phyloP scores from a whole-genome alignment of 2,329 filamentous ascomycete genomes.

The Metarhizium sp. region DNA sequence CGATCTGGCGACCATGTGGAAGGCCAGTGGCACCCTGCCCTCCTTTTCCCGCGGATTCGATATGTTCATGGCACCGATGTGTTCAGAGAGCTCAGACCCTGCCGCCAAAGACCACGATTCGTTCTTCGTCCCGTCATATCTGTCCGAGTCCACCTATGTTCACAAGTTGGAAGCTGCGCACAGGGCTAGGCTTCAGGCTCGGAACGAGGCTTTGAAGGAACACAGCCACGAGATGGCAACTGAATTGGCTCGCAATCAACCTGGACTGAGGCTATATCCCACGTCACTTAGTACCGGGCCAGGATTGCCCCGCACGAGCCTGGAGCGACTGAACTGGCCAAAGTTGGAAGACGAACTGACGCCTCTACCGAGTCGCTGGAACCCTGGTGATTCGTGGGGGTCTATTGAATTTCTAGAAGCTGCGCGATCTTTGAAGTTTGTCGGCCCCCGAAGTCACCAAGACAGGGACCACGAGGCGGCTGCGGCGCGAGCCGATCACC shows the following conservation, averaged over 20 bases:
- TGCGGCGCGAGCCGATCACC: slow-evolving; percentile 71
- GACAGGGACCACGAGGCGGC: slow-evolving; percentile 66
- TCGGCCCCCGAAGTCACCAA: slow-evolving; percentile 33
- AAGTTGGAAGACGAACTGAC: slow-evolving; percentile 44
- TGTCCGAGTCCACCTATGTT: slow-evolving; percentile 69
- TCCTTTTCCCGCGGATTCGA: slow-evolving; percentile 45
- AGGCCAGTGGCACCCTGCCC: slow-evolving; percentile 23
- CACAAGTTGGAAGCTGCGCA: slow-evolving; percentile 64
- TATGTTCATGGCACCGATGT: slow-evolving; percentile 30
- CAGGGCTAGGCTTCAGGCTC: slow-evolving; percentile 45
- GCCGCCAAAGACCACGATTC: slow-evolving; percentile 19
- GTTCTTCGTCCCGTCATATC: slow-evolving; percentile 81
- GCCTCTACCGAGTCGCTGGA: slow-evolving; percentile 77
- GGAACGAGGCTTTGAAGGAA: slow-evolving; percentile 18
- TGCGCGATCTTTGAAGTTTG: slow-evolving; percentile 61
- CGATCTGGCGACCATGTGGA: slow-evolving; percentile 15
- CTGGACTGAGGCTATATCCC: slow-evolving; percentile 9
- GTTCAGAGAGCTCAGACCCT: slow-evolving; percentile 15
- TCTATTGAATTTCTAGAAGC: slow-evolving; percentile 67
- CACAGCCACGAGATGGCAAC: not conserved
- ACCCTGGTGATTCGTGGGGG: slow-evolving; percentile 61
- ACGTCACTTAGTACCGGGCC: slow-evolving; percentile 48
- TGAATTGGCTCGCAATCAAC: not conserved
- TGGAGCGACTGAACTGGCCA: slow-evolving; percentile 59
- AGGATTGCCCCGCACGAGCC: slow-evolving; percentile 74